Percentiles rank a stretch among this genome's conserved stretches.
phyloP scores from a whole-genome alignment of 2,329 filamentous ascomycete species.

The Dactylonectria estremocensis region DNA sequence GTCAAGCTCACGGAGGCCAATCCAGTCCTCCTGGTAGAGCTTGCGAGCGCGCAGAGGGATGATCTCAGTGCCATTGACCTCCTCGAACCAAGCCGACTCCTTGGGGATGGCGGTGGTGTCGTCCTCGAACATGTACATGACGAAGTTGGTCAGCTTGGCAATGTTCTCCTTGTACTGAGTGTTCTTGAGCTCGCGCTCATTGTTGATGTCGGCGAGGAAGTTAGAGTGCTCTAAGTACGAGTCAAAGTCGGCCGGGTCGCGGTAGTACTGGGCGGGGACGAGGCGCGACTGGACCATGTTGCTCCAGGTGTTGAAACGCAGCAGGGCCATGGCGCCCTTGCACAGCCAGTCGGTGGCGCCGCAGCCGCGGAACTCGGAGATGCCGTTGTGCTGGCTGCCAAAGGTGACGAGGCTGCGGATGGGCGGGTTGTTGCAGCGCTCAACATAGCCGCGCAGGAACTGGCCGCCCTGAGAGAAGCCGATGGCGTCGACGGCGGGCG shows the following conservation, averaged over 20 bases:
- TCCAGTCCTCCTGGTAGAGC: conserved; percentile 93
- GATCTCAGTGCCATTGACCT: conserved; percentile 81
- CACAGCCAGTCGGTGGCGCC: conserved; percentile 82
- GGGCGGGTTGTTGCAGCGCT: conserved; percentile 85
- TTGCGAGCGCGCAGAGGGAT: conserved; percentile 77
- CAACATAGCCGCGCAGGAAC: conserved; percentile 91
- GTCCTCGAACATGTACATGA: conserved; percentile 91
- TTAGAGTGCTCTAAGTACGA: conserved; percentile 86
- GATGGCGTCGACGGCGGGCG: conserved; percentile 88
- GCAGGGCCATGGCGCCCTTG: conserved; percentile 81
- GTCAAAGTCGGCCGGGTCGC: conserved; percentile 74
- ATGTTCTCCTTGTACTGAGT: conserved; percentile 80
- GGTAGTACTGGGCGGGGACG: conserved; percentile 96
- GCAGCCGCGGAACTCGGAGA: conserved; percentile 86
- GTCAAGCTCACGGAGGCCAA: conserved; percentile 86
- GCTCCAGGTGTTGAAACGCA: conserved; percentile 87
- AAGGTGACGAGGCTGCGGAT: conserved; percentile 89
- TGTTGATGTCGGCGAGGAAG: conserved; percentile 96
- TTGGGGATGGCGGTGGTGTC: conserved; percentile 91
- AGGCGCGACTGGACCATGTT: conserved; percentile 82
- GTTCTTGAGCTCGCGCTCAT: conserved; percentile 86
- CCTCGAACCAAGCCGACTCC: conserved; percentile 91
- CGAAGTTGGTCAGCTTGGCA: conserved; percentile 79
- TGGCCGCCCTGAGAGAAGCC: conserved; percentile 97
- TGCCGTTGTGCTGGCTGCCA: conserved; percentile 93